Evolutionary conservation across 2,329 filamentous ascomycete genomes (phyloP).

Genomic region (Colletotrichum sp.): DNA sequence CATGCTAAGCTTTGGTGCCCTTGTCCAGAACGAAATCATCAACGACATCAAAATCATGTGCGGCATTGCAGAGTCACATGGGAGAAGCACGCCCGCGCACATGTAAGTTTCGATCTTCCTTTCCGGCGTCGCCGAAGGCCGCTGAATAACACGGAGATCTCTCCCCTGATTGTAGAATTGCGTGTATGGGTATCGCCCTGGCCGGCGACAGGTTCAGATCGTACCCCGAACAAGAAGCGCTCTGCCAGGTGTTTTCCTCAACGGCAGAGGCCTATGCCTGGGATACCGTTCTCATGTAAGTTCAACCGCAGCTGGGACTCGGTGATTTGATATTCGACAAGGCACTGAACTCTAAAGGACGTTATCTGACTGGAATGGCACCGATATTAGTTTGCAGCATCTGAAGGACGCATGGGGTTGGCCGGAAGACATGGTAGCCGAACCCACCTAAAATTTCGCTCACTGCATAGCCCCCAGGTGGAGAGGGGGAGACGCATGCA

Average conservation of each 20-base stretch:
- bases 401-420: neutral
- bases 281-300: neutral
- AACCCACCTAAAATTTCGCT: neutral
- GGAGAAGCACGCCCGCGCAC: neutral
- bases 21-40: neutral
- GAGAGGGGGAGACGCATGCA: neutral
- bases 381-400: neutral
- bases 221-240: slow-evolving; percentile 38
- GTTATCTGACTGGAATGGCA: neutral
- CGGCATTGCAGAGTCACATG: neutral
- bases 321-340: neutral
- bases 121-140: neutral
- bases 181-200: slow-evolving; percentile 31
- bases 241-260: slow-evolving; percentile 36
- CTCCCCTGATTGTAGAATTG: slow-evolving; percentile 20
- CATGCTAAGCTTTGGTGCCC: neutral
- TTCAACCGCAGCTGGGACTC: neutral
- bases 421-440: neutral
- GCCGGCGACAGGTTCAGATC: slow-evolving; percentile 42
- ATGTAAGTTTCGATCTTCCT: neutral
- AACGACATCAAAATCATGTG: neutral
- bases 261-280: slow-evolving; percentile 21
- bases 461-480: neutral
- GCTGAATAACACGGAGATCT: neutral
- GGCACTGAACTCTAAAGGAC: neutral